Percentiles rank a stretch among this genome's conserved stretches.
These are phyloP conservation scores for Beauveria medogensis DNA, from an alignment of 2,329 filamentous ascomycete species.

Conservation along the genomic window DNA sequence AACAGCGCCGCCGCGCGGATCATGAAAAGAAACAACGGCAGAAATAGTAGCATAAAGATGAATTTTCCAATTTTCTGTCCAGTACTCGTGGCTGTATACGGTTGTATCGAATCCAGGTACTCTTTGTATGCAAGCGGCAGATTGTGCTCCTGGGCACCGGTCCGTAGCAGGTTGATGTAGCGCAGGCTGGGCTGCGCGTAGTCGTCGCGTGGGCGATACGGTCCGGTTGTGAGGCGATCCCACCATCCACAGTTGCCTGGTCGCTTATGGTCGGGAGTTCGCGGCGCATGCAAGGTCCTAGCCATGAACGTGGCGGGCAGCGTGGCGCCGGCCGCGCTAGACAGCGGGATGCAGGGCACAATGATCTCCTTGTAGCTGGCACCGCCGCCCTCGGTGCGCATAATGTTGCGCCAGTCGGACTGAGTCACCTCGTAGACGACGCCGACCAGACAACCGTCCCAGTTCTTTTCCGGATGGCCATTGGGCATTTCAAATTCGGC, in stretches of 20 bases:
- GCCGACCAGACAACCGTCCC: slow-evolving; percentile 79
- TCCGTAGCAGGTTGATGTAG: slow-evolving; percentile 72
- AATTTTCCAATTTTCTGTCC: slow-evolving; percentile 59
- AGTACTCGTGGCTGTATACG: slow-evolving; percentile 61
- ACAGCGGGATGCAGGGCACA: slow-evolving; percentile 67
- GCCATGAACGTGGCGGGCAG: slow-evolving; percentile 63
- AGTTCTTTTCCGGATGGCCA: slow-evolving; percentile 27
- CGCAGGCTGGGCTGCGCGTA: slow-evolving; percentile 78
- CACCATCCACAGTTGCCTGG: slow-evolving; percentile 35
- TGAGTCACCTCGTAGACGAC: slow-evolving; percentile 92
- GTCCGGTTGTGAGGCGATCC: slow-evolving; percentile 35
- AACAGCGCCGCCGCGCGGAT: slow-evolving; percentile 38
- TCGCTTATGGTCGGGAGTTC: slow-evolving; percentile 27
- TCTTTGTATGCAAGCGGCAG: slow-evolving; percentile 69
- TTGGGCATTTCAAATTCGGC: slow-evolving; percentile 14
- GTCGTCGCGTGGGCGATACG: slow-evolving; percentile 52
- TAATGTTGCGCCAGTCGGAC: slow-evolving; percentile 74
- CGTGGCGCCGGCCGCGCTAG: slow-evolving; percentile 29
- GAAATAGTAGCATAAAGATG: slow-evolving; percentile 53
- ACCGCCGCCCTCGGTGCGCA: slow-evolving; percentile 85
- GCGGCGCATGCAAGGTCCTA: slow-evolving; percentile 73
- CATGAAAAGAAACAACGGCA: slow-evolving; percentile 46
- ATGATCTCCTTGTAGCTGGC: slow-evolving; percentile 76
- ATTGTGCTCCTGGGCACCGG: slow-evolving; percentile 72
- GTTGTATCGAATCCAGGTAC: slow-evolving; percentile 60